Evolutionary conservation across 2,329 filamentous ascomycete species (phyloP), one percentile per base, ranked within the genome.

Genomic region (Calcarisporium arbuscula): DNA sequence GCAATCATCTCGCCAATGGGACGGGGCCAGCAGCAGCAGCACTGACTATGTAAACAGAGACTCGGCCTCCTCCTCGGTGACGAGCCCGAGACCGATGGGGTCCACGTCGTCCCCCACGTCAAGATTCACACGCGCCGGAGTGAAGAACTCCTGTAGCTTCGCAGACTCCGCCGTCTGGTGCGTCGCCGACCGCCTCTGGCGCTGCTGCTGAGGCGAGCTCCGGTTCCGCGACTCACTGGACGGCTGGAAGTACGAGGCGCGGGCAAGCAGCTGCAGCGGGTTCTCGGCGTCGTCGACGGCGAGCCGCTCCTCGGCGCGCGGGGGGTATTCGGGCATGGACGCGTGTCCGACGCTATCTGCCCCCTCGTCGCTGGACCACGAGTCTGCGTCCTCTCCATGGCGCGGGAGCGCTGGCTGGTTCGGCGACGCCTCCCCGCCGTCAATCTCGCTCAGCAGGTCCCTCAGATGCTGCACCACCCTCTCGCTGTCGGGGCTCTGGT

Each of bases 231-330:
- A 48, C 11, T 58, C 52, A 2, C 64, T 68, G 17, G 68, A 71
- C n/a, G 74, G 64, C 38, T 74, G 72, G 25, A 83, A 67, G 55
- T 84, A 80, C 1, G 82, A 86, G 2, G 82, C 82, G 20, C 82
- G 71, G 4, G 82, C 82, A 21, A 87, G 74, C 12, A 86, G 61
- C 53, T 87, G 82, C 5, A 86, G 61, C 0, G 82, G 82, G 41
- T 86, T 87, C 49, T 87, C 82, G 4, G 82, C 82, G 52, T 85
- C 82, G 45, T 86, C 81, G 18, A 83, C 62, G 10, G 77, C 70
- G 20, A 82, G 66, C 31, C 63, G 70, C 35, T 77, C 74, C 23
- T 70, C 65, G 2, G 49, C 51, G 8, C 46, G 43, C 20, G 51
- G 54, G 0, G 49, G 47, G 5, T 56, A 48, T 5, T 52, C 49